Conservation (phyloP, 352 stramenopile species). For the Globisporangium emineosum region DNA sequence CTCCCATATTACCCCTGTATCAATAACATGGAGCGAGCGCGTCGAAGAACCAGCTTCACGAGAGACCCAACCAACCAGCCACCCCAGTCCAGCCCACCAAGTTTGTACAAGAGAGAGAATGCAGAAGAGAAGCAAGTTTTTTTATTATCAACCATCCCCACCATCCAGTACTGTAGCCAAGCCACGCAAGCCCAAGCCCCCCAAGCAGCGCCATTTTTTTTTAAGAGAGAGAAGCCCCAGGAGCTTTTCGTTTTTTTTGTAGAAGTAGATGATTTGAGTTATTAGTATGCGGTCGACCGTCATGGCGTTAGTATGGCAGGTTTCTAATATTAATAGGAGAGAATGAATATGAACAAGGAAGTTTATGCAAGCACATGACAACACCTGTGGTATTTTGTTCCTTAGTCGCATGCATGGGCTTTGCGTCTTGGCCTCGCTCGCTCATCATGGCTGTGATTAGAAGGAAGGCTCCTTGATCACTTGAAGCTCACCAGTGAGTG, state of each 20-base stretch:
- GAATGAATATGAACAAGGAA: neutral
- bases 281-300: conserved; percentile 10
- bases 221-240: conserved; percentile 1
- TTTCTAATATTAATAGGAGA: conserved; percentile 20
- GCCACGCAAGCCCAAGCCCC: no score
- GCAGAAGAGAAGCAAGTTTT: conserved; percentile 15
- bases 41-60: neutral
- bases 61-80: neutral
- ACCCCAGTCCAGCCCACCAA: conserved; percentile 1
- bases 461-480: no score
- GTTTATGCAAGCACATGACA: neutral
- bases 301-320: conserved; percentile 35
- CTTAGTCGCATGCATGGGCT: neutral
- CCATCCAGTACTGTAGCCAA: conserved; percentile 5
- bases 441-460: no score
- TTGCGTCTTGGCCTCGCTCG: neutral
- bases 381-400: neutral
- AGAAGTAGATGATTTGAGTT: conserved; percentile 31
- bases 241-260: conserved; percentile 31
- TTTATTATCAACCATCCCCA: conserved; percentile 12
- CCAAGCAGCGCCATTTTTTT: conserved; percentile 18
- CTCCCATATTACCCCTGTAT: conserved; percentile 19
- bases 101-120: conserved; percentile 22
- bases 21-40: conserved; percentile 17
- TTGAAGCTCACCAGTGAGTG: no score